Evolutionary conservation across 2,329 filamentous ascomycete species (phyloP).

Genomic region (Sphaerostilbella broomeana): DNA sequence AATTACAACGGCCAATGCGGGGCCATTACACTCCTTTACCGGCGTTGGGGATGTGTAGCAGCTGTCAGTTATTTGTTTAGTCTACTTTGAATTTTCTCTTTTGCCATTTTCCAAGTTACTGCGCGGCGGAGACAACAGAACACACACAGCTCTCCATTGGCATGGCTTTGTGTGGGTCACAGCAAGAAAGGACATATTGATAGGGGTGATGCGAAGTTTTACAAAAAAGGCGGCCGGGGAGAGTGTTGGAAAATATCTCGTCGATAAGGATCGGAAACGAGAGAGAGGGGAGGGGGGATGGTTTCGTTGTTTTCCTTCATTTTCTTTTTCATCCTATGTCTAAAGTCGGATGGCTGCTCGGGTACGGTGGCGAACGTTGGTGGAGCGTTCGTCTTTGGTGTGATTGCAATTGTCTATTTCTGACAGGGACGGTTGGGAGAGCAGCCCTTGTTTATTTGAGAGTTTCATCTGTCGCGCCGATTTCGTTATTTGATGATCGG

Average conservation of each 20-base stretch:
- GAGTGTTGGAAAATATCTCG: constrained; percentile 13
- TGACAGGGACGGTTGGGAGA: constrained; percentile 8
- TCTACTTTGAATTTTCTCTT: constrained; percentile 4
- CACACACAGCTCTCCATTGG: constrained; percentile 1
- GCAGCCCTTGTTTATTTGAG: constrained; percentile 4
- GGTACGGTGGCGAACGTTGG: constrained; percentile 10
- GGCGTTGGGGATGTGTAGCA: constrained; percentile 29
- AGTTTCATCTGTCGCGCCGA: constrained; percentile 9
- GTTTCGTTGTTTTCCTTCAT: constrained; percentile 1
- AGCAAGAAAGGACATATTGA: constrained; percentile 3
- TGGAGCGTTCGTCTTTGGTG: constrained; percentile 12
- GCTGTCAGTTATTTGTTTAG: constrained; percentile 18
- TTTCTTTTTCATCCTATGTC: constrained; percentile 13
- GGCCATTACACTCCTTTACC: constrained; percentile 33
- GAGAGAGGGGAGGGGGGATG: constrained; percentile 4
- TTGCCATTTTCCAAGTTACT: constrained; percentile 1
- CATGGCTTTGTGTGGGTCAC: constrained; percentile 7
- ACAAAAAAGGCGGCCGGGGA: constrained; percentile 12
- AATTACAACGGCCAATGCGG: constrained; percentile 31
- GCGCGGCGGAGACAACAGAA: constrained; percentile 9
- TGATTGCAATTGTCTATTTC: constrained; percentile 12
- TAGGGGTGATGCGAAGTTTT: background rate
- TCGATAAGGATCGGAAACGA: constrained; percentile 3
- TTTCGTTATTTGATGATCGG: constrained; percentile 13
- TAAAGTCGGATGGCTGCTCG: constrained; percentile 11